phyloP scores from a whole-genome alignment of 306 rosid species.

The Urtica urens region DNA sequence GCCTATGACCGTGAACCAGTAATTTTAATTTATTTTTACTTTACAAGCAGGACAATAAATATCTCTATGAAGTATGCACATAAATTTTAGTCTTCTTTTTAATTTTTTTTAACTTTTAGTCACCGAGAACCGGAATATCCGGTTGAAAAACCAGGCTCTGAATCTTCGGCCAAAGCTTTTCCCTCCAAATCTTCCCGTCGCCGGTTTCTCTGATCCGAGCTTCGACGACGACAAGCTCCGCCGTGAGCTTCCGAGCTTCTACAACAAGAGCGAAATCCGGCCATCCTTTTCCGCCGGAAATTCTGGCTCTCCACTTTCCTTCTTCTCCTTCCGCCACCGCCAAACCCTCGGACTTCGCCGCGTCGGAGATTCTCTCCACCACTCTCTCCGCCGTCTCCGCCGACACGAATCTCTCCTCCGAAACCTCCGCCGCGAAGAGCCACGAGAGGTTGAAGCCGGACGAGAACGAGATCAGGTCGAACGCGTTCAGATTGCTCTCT shows the following conservation, averaged over 20 bases:
- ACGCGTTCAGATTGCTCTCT: slow-evolving; percentile 43
- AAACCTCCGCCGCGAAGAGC: slow-evolving; percentile 20
- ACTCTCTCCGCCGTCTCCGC: slow-evolving; percentile 29
- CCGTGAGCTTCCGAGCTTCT: slow-evolving; percentile 53
- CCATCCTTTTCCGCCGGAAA: slow-evolving; percentile 56
- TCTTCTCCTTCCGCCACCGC: slow-evolving; percentile 20
- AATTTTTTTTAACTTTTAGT: not conserved
- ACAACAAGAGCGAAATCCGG: slow-evolving; percentile 28
- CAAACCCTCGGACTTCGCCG: slow-evolving; percentile 16
- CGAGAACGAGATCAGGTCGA: slow-evolving; percentile 64
- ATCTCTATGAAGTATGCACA: too few relatives aligned
- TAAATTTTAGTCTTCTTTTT: not conserved
- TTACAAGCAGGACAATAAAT: not conserved
- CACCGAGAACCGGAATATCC: slow-evolving; percentile 19
- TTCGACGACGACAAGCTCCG: slow-evolving; percentile 48
- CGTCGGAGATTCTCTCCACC: slow-evolving; percentile 31
- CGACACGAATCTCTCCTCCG: slow-evolving; percentile 42
- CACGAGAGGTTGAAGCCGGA: slow-evolving; percentile 55
- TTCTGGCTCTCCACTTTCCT: slow-evolving; percentile 21
- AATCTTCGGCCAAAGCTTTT: slow-evolving; percentile 38
- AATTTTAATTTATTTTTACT: too few relatives aligned
- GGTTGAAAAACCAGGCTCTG: slow-evolving; percentile 19
- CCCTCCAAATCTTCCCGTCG: slow-evolving; percentile 29
- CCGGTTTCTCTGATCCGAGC: slow-evolving; percentile 17
- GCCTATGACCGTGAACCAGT: too few relatives aligned